A percentile compares a stretch with the other conserved stretches of the same genome.
These are phyloP conservation scores for Citeromyces siamensis DNA, from an alignment of 1,139 yeast species.

Conservation along the genomic window DNA sequence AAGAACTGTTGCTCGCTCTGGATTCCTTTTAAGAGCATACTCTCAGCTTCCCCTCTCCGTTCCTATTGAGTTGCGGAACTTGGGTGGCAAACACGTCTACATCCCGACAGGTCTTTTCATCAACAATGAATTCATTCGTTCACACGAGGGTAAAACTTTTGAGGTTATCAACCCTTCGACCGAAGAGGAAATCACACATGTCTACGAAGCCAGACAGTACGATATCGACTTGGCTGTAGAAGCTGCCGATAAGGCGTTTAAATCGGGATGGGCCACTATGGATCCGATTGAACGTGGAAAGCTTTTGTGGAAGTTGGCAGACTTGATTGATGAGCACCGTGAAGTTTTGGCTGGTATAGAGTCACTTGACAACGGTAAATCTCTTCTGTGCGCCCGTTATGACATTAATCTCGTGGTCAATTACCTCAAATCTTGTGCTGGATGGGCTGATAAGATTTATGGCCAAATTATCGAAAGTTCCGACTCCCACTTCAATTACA, in stretches of 20 bases:
- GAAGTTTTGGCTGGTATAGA: slow-evolving; percentile 52
- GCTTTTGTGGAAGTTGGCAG: slow-evolving; percentile 46
- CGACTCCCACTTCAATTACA: slow-evolving; percentile 46
- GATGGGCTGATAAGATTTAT: slow-evolving; percentile 58
- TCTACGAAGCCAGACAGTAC: slow-evolving; percentile 45
- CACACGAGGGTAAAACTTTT: slow-evolving; percentile 49
- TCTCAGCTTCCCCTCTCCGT: slow-evolving; percentile 14
- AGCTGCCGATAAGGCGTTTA: slow-evolving; percentile 48
- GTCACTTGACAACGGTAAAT: slow-evolving; percentile 70
- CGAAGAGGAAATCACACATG: slow-evolving; percentile 42
- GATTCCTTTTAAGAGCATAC: slow-evolving; percentile 12
- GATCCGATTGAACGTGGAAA: slow-evolving; percentile 38
- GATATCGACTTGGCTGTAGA: slow-evolving; percentile 59
- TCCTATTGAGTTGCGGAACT: background rate
- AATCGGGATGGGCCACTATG: slow-evolving; percentile 26
- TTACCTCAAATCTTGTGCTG: slow-evolving; percentile 54
- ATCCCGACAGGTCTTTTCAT: slow-evolving; percentile 70
- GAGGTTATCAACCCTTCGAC: slow-evolving; percentile 55
- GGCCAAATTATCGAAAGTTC: slow-evolving; percentile 55
- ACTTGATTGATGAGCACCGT: slow-evolving; percentile 39
- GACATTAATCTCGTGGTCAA: slow-evolving; percentile 46
- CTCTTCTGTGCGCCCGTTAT: slow-evolving; percentile 32
- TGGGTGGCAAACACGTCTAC: slow-evolving; percentile 1
- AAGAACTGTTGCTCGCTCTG: background rate
- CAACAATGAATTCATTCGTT: slow-evolving; percentile 63